Percentiles rank a stretch among this genome's conserved stretches.
Conservation (phyloP, 2,329 filamentous ascomycete genomes). For the Trichoderma sp. region DNA sequence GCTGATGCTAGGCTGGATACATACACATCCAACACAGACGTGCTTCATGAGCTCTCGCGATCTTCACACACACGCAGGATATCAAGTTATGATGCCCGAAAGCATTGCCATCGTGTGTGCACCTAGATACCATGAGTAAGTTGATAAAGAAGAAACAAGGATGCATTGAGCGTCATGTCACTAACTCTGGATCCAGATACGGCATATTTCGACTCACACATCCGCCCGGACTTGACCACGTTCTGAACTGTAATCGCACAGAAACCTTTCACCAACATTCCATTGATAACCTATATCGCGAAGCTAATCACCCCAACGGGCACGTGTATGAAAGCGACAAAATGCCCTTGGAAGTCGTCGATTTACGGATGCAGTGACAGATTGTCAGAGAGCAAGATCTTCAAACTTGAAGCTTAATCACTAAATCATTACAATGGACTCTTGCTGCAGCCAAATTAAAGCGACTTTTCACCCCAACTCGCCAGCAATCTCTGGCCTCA, state of each 20-base stretch:
- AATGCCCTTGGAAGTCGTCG: constrained; percentile 61
- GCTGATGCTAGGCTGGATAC: constrained; percentile 92
- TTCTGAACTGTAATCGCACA: constrained; percentile 74
- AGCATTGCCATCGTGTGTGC: constrained; percentile 97
- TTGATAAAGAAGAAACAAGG: constrained; percentile 28
- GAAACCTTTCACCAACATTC: constrained; percentile 81
- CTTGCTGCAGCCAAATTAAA: not conserved
- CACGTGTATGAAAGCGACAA: constrained; percentile 70
- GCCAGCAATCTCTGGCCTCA: not conserved
- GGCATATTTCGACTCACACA: constrained; percentile 93
- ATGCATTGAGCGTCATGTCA: not conserved
- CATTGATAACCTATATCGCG: constrained; percentile 73
- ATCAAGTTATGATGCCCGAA: constrained; percentile 95
- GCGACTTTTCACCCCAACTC: not conserved
- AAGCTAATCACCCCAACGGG: constrained; percentile 65
- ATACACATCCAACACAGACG: constrained; percentile 93
- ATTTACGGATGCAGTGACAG: constrained; percentile 46
- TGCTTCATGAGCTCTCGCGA: constrained; percentile 98
- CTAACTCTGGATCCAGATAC: constrained; percentile 57
- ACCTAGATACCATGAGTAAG: constrained; percentile 74
- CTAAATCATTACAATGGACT: not conserved
- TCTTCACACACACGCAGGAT: constrained; percentile 88
- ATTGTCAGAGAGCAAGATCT: not conserved
- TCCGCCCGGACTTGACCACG: constrained; percentile 84
- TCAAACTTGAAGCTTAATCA: not conserved